A percentile compares a stretch with the other conserved stretches of the same genome.
These are phyloP conservation scores for Cercospora beticola DNA, from an alignment of 2,329 filamentous ascomycete species.

Conservation along the genomic window DNA sequence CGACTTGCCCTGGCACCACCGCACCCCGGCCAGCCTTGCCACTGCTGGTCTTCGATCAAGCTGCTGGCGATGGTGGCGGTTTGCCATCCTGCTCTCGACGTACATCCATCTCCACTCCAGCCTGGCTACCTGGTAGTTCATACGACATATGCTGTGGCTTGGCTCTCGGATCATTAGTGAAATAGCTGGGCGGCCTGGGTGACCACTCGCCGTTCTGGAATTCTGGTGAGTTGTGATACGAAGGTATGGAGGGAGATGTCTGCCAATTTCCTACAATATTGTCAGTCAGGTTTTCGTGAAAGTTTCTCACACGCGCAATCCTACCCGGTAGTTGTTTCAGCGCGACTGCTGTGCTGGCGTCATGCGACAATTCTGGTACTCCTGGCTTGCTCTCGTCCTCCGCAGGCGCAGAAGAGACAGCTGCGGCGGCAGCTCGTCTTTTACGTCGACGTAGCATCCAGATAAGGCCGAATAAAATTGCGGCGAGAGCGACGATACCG, in stretches of 20 bases:
- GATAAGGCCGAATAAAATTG: slow-evolving; percentile 8
- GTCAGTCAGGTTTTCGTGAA: not conserved
- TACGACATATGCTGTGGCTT: slow-evolving; percentile 7
- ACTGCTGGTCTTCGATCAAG: not conserved
- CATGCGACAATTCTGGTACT: slow-evolving; percentile 13
- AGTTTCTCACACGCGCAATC: not conserved
- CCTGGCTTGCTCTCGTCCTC: not conserved
- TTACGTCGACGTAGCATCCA: slow-evolving; percentile 16
- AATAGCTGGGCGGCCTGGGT: slow-evolving; percentile 15
- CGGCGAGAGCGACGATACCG: slow-evolving; percentile 15
- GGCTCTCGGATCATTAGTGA: slow-evolving; percentile 13
- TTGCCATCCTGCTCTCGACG: not conserved
- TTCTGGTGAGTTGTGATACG: slow-evolving; percentile 16
- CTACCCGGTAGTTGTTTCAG: slow-evolving; percentile 12
- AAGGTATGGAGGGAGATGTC: slow-evolving; percentile 10
- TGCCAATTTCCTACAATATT: slow-evolving; percentile 3
- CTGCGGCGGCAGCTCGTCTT: not conserved
- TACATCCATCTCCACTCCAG: slow-evolving; percentile 17
- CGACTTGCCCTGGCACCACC: not conserved
- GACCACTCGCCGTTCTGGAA: slow-evolving; percentile 17
- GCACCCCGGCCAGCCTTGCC: not conserved
- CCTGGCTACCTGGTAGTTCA: slow-evolving; percentile 16
- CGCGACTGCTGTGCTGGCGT: slow-evolving; percentile 8
- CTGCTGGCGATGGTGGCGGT: not conserved
- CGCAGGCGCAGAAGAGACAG: not conserved